Percentiles rank a stretch among this genome's conserved stretches.
Conservation (phyloP, 192 early-diverging fungal genomes). For the Irineochytrium annulatum region DNA sequence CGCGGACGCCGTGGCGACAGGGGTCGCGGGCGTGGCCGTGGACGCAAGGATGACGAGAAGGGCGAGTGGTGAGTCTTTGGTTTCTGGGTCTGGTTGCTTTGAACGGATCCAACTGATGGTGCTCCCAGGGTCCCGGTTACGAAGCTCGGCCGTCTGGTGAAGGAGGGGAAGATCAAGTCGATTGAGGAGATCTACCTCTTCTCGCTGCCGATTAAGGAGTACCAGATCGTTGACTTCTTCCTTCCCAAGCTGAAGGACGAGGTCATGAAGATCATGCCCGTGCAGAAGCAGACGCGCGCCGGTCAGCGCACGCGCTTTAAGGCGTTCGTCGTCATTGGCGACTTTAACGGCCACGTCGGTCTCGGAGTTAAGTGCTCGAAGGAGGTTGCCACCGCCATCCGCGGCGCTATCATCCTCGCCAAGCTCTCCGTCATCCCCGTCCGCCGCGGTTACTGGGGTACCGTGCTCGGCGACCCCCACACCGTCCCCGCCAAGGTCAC, state of each 20-base stretch:
- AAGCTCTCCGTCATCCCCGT: constrained; percentile 98
- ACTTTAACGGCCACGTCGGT: constrained; percentile 96
- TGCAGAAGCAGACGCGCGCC: constrained; percentile 99
- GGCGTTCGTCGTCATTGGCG: constrained; percentile 99
- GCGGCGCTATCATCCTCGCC: constrained; percentile 97
- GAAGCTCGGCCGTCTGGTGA: constrained; percentile 98
- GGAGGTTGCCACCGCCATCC: constrained; percentile 98
- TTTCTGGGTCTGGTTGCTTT: background rate
- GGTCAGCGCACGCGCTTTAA: constrained; percentile 99
- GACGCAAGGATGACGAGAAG: constrained; percentile 79
- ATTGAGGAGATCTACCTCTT: constrained; percentile 98
- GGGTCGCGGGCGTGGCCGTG: constrained; percentile 71
- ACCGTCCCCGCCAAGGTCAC: constrained; percentile 97
- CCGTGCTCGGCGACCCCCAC: constrained; percentile 93
- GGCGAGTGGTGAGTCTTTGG: constrained; percentile 39
- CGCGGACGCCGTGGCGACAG: constrained; percentile 59
- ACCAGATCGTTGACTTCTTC: constrained; percentile 97
- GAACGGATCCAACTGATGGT: constrained; percentile 3
- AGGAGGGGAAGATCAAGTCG: constrained; percentile 93
- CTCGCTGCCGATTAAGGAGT: constrained; percentile 99
- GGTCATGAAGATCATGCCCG: constrained; percentile 99
- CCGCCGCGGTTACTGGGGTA: constrained; percentile 98
- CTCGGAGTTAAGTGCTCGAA: constrained; percentile 99
- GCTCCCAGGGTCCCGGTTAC: constrained; percentile 79
- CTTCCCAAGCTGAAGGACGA: constrained; percentile 95